phyloP scores from a whole-genome alignment of 2,329 filamentous ascomycete species.

The Cladosporium sp. region DNA sequence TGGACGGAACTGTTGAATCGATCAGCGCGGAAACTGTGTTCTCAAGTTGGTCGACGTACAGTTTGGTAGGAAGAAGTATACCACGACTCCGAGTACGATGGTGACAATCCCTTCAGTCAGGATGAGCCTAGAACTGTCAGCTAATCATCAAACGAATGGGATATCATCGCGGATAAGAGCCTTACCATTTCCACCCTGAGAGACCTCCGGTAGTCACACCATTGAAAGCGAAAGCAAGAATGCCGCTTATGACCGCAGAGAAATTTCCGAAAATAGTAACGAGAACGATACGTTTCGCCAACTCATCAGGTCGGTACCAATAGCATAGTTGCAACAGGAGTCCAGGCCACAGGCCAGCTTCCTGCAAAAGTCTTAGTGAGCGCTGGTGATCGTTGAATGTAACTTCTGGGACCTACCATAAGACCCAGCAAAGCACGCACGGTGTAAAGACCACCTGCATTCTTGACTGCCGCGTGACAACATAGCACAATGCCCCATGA shows the following conservation, averaged over 20 bases:
- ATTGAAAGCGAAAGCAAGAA: constrained; percentile 42
- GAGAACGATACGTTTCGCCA: constrained; percentile 28
- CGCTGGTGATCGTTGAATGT: no score
- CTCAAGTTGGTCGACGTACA: no score
- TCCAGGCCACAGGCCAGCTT: constrained; percentile 15
- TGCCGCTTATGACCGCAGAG: constrained; percentile 38
- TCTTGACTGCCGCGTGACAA: constrained; percentile 9
- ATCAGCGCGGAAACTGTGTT: no score
- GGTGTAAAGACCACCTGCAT: constrained; percentile 3
- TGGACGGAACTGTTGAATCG: no score
- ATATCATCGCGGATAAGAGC: no score
- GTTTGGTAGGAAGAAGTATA: constrained; percentile 52
- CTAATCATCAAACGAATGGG: no score
- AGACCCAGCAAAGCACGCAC: neutral
- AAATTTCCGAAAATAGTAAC: constrained; percentile 43
- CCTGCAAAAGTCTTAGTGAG: neutral
- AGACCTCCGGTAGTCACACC: no score
- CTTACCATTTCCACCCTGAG: no score
- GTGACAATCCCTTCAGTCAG: constrained; percentile 43
- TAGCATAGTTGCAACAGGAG: constrained; percentile 24
- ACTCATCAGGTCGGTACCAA: constrained; percentile 47
- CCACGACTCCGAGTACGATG: constrained; percentile 41
- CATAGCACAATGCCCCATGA: neutral
- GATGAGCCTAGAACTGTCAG: neutral
- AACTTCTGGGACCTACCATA: no score